A percentile compares a stretch with the other conserved stretches of the same genome.
Evolutionary conservation across 2,329 filamentous ascomycete genomes (phyloP).

Genomic region (Myotisia sp.): DNA sequence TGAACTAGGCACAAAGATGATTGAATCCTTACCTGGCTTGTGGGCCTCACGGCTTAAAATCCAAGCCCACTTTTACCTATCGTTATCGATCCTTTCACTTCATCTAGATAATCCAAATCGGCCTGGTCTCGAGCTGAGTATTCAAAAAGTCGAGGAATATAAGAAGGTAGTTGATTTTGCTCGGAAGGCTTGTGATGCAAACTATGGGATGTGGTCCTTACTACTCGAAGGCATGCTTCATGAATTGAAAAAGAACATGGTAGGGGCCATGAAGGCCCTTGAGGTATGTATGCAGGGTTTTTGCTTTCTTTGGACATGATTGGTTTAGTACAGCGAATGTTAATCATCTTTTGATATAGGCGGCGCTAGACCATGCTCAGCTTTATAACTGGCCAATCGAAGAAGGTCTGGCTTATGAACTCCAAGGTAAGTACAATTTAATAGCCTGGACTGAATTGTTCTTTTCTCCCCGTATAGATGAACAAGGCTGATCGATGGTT

Average conservation of each 20-base stretch:
- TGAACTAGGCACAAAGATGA: constrained; percentile 28
- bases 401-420: constrained; percentile 44
- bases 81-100: constrained; percentile 30
- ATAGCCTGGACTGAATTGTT: background rate
- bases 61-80: constrained; percentile 33
- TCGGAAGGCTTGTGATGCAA: constrained; percentile 41
- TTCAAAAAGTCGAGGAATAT: constrained; percentile 37
- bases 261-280: constrained; percentile 30
- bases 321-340: too few relatives aligned
- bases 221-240: constrained; percentile 42
- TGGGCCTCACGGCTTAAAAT: constrained; percentile 34
- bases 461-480: background rate
- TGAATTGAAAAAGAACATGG: constrained; percentile 35
- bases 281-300: constrained; percentile 16
- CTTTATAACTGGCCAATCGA: constrained; percentile 44
- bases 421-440: constrained; percentile 40
- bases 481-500: constrained; percentile 16
- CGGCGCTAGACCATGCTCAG: constrained; percentile 47
- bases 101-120: constrained; percentile 30
- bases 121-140: constrained; percentile 32
- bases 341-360: constrained; percentile 38
- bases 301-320: background rate
- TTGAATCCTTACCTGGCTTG: constrained; percentile 29
- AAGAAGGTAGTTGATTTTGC: constrained; percentile 40
- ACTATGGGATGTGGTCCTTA: constrained; percentile 45